These are phyloP conservation scores for Neurospora terricola DNA, from an alignment of 495 filamentous ascomycete species.

Conservation along the genomic window DNA sequence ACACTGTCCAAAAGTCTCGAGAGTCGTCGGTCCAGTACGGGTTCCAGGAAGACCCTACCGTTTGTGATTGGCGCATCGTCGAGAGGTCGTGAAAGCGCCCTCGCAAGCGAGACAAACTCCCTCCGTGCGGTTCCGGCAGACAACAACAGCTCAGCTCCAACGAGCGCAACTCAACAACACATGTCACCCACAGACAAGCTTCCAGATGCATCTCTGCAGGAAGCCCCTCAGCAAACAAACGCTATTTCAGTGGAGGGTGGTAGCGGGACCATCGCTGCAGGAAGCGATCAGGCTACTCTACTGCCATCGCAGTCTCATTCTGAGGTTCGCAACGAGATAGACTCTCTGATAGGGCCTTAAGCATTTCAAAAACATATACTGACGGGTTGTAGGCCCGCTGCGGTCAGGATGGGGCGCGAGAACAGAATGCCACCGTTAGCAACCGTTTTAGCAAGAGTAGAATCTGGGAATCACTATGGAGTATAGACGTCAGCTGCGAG, in stretches of 20 bases:
- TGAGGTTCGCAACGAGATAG: constrained; percentile 27
- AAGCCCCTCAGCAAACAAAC: background rate
- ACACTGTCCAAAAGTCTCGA: constrained; percentile 80
- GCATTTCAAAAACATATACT: constrained; percentile 2
- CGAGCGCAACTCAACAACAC: constrained; percentile 28
- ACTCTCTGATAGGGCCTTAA: constrained; percentile 24
- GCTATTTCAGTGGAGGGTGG: background rate
- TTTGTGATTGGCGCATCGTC: constrained; percentile 29
- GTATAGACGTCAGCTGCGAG: constrained; percentile 35
- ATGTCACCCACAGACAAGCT: background rate
- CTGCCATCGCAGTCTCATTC: constrained; percentile 5
- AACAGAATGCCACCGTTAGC: constrained; percentile 20
- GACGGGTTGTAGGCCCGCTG: constrained; percentile 14
- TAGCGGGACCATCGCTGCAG: background rate
- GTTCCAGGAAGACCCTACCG: constrained; percentile 57
- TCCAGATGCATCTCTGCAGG: constrained; percentile 1
- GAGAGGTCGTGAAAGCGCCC: constrained; percentile 30
- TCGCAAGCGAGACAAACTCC: constrained; percentile 42
- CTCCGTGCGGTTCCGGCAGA: constrained; percentile 30
- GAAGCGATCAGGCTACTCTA: constrained; percentile 5
- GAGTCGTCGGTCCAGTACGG: constrained; percentile 77
- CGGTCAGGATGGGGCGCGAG: constrained; percentile 16
- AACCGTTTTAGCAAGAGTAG: constrained; percentile 34
- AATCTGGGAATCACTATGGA: constrained; percentile 48
- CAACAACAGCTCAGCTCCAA: constrained; percentile 15